Percentiles rank a stretch among this genome's conserved stretches.
These are phyloP conservation scores for Allomyces macrogynus DNA, from an alignment of 192 early-diverging fungal genomes.

Conservation along the genomic window DNA sequence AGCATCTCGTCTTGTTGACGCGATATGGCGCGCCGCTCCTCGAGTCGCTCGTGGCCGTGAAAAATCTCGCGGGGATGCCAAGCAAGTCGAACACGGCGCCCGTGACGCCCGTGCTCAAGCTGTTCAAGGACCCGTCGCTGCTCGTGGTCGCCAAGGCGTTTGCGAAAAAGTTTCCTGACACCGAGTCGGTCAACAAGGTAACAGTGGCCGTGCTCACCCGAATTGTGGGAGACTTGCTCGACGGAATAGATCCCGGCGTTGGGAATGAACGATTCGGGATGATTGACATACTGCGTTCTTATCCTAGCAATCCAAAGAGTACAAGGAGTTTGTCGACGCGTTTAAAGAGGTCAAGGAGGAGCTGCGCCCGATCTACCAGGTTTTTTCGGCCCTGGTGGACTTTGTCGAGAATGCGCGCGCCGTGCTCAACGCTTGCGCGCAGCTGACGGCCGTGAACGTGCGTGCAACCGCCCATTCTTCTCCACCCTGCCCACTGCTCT, in stretches of 20 bases:
- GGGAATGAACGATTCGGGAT: too few relatives aligned
- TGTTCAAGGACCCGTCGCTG: not conserved
- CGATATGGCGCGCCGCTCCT: too few relatives aligned
- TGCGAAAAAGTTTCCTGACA: not conserved
- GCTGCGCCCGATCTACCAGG: not conserved
- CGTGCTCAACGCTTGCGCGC: not conserved
- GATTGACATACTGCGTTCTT: too few relatives aligned
- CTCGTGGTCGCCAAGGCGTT: conserved; percentile 1
- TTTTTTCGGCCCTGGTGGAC: not conserved
- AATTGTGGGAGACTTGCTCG: too few relatives aligned
- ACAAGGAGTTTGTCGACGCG: not conserved
- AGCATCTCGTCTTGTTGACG: too few relatives aligned
- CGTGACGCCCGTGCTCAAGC: not conserved
- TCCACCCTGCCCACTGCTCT: too few relatives aligned
- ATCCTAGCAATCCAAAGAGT: not conserved
- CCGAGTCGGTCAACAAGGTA: not conserved
- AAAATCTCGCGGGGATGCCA: too few relatives aligned
- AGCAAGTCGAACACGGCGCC: too few relatives aligned
- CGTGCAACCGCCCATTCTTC: too few relatives aligned
- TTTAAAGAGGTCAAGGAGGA: not conserved
- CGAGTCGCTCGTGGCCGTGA: too few relatives aligned
- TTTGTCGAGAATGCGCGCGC: not conserved
- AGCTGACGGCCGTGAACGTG: not conserved
- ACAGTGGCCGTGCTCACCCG: too few relatives aligned
- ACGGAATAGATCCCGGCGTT: too few relatives aligned